Percentiles rank a stretch among this genome's conserved stretches.
These are phyloP conservation scores for Blastomyces percursus DNA, from an alignment of 2,329 filamentous ascomycete species.

Conservation along the genomic window DNA sequence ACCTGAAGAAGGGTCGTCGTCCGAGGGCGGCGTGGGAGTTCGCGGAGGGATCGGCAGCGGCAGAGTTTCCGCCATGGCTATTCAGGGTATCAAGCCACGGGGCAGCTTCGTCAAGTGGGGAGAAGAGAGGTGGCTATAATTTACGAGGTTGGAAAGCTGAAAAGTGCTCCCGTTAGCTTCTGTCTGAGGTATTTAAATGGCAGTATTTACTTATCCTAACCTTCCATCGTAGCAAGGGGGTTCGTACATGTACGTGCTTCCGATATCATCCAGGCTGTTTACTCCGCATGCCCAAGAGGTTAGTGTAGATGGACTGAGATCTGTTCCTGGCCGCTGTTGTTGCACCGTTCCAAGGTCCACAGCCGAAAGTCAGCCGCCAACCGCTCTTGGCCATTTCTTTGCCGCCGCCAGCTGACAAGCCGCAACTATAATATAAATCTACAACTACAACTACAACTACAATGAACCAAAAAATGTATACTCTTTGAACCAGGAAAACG, in stretches of 20 bases:
- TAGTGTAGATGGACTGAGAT: no score
- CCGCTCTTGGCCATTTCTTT: neutral
- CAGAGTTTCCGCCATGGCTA: constrained; percentile 47
- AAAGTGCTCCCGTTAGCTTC: neutral
- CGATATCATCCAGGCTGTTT: no score
- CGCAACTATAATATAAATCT: no score
- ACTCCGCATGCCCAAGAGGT: no score
- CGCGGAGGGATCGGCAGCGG: constrained; percentile 50
- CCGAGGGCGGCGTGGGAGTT: constrained; percentile 53
- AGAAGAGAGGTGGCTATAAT: neutral
- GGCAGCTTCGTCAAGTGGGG: neutral
- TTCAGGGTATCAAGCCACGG: neutral
- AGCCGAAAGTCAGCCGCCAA: neutral
- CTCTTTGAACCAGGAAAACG: neutral
- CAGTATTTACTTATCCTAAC: neutral
- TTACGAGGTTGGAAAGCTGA: neutral
- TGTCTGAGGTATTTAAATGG: neutral
- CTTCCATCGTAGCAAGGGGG: neutral
- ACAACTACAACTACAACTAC: no score
- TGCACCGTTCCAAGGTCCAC: no score
- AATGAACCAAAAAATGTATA: neutral
- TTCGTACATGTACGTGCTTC: neutral
- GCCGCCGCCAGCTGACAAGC: neutral
- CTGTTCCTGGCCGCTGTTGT: no score
- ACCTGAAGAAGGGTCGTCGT: constrained; percentile 27